phyloP scores from a whole-genome alignment of 1,284 basidiomycete genomes.

The Kwoniella shivajii region DNA sequence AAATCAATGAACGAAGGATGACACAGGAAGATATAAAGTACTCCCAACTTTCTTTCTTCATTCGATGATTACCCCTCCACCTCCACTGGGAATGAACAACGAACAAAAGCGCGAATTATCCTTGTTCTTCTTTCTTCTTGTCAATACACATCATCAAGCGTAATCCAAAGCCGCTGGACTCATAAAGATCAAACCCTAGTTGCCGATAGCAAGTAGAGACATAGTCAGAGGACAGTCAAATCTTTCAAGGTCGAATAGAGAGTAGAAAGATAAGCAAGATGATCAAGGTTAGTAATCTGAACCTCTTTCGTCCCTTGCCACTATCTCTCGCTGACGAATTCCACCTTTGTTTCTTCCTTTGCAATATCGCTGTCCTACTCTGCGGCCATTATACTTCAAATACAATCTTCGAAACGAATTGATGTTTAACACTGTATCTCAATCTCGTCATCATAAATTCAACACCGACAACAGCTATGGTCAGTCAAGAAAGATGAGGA shows the following conservation, averaged over 20 bases:
- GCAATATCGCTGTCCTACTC: background rate
- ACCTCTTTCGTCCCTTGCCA: background rate
- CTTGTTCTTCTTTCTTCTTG: background rate
- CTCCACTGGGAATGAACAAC: background rate
- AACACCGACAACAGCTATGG: constrained; percentile 72
- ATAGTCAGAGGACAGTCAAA: no score
- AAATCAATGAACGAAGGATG: no score
- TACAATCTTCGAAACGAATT: background rate
- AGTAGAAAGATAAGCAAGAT: constrained; percentile 30
- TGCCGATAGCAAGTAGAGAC: no score
- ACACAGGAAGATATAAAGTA: no score
- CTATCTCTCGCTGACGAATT: background rate
- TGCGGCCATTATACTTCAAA: background rate
- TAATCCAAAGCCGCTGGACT: no score
- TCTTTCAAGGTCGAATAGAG: no score
- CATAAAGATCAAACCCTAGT: no score
- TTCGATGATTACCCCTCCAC: no score
- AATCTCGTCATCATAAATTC: background rate
- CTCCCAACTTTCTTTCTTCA: no score
- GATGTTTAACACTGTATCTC: background rate
- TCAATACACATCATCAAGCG: no score
- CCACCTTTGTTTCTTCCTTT: background rate
- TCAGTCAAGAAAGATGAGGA: constrained; percentile 94
- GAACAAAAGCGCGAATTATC: background rate
- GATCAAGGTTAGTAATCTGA: constrained; percentile 57